Conservation (phyloP, 805 yeast species). For the Cyberlindnera misumaiensis region DNA sequence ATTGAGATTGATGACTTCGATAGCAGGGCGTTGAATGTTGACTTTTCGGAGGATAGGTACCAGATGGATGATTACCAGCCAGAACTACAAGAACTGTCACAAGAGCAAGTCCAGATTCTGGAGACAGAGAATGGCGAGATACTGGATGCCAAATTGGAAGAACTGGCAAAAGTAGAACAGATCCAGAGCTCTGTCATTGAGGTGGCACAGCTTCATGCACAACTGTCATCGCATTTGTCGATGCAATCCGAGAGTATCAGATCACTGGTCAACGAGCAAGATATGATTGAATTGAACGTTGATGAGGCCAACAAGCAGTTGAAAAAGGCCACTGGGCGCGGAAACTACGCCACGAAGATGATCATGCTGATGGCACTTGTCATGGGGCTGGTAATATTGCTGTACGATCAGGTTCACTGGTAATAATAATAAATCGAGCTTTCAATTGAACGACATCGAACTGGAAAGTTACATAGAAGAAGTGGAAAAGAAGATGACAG, state of each 20-base stretch:
- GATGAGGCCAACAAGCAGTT: constrained; percentile 65
- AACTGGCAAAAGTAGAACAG: constrained; percentile 51
- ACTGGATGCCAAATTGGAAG: constrained; percentile 49
- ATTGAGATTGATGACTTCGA: constrained; percentile 14
- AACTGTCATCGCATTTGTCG: constrained; percentile 64
- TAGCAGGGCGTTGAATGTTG: constrained; percentile 8
- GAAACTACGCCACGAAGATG: constrained; percentile 53
- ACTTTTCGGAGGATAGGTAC: constrained; percentile 17
- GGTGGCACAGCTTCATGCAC: constrained; percentile 68
- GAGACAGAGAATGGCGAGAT: constrained; percentile 53
- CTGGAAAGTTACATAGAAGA: neutral
- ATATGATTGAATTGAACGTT: constrained; percentile 58
- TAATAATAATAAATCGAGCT: neutral
- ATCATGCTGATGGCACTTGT: constrained; percentile 48
- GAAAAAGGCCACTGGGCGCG: constrained; percentile 58
- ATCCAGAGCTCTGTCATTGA: constrained; percentile 62
- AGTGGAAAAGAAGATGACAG: too few species aligned
- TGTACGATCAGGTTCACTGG: constrained; percentile 15
- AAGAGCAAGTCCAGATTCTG: constrained; percentile 52
- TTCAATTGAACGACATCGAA: neutral
- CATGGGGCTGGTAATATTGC: constrained; percentile 49
- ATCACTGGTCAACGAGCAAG: constrained; percentile 57
- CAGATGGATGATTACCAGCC: constrained; percentile 7
- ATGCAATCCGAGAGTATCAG: constrained; percentile 67
- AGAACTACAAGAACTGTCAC: constrained; percentile 22